These are phyloP conservation scores for Backusella psychrophila DNA, from an alignment of 192 early-diverging fungal species.

Conservation along the genomic window DNA sequence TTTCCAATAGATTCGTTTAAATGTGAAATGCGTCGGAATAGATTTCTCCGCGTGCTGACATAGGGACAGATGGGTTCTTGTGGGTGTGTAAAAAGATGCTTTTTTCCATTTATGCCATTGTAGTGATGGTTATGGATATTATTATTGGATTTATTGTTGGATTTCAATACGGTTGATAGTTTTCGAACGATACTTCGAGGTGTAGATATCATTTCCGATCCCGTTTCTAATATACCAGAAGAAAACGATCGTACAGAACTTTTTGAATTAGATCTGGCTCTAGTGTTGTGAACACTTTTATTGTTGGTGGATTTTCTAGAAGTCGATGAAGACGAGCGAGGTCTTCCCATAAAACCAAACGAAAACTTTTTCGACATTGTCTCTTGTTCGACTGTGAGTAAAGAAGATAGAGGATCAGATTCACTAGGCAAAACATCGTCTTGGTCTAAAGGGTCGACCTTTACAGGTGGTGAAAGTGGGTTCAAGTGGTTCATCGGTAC, in stretches of 20 bases:
- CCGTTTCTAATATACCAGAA: slow-evolving; percentile 12
- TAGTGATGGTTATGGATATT: not conserved
- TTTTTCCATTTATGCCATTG: not conserved
- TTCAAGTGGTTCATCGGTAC: slow-evolving; percentile 51
- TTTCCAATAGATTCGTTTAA: slow-evolving; percentile 58
- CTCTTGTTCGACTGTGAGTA: not conserved
- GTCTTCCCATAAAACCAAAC: slow-evolving; percentile 26
- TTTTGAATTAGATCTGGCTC: slow-evolving; percentile 29
- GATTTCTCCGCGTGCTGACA: slow-evolving; percentile 45
- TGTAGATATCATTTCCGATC: slow-evolving; percentile 11
- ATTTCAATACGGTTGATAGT: slow-evolving; percentile 20
- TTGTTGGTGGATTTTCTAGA: slow-evolving; percentile 34
- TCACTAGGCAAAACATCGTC: not conserved
- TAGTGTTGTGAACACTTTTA: not conserved
- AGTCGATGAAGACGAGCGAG: slow-evolving; percentile 27
- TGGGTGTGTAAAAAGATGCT: slow-evolving; percentile 6
- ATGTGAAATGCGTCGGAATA: slow-evolving; percentile 65
- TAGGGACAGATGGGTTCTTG: slow-evolving; percentile 37
- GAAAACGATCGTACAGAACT: slow-evolving; percentile 22
- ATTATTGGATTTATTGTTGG: slow-evolving; percentile 17
- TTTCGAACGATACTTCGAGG: slow-evolving; percentile 32
- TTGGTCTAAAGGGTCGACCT: not conserved
- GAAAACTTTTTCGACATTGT: slow-evolving; percentile 11
- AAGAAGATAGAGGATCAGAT: not conserved
- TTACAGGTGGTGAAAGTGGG: slow-evolving; percentile 38